Evolutionary conservation across 441 rosid species (phyloP).

Genomic region (Populus hybrid): DNA sequence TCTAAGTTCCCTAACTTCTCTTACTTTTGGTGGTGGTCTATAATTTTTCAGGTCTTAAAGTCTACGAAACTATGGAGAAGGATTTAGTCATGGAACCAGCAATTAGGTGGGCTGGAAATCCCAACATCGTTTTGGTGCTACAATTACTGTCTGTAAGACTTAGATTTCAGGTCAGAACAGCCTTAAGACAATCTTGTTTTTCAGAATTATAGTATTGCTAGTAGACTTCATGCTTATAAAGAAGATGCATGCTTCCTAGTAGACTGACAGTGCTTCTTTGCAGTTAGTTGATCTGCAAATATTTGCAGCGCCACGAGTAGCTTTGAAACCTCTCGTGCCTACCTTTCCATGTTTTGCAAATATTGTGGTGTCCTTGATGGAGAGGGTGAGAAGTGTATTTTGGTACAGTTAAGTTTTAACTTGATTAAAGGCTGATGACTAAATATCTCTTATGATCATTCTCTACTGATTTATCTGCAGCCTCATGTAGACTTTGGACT

Average conservation of each 20-base stretch:
- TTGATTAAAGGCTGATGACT: not conserved
- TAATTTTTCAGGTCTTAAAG: constrained; percentile 65
- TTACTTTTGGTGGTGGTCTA: not conserved
- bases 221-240: constrained; percentile 2
- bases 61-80: constrained; percentile 72
- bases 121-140: constrained; percentile 65
- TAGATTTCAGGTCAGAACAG: constrained; percentile 69
- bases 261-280: constrained; percentile 26
- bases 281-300: constrained; percentile 83
- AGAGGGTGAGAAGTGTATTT: constrained; percentile 33
- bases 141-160: constrained; percentile 51
- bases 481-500: constrained; percentile 91
- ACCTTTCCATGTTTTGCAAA: constrained; percentile 85
- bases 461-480: constrained; percentile 39
- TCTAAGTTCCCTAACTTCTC: not conserved
- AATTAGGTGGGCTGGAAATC: constrained; percentile 88
- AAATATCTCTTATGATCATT: constrained; percentile 7
- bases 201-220: constrained; percentile 9
- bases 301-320: constrained; percentile 55
- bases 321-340: constrained; percentile 84
- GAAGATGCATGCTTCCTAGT: constrained; percentile 6
- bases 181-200: constrained; percentile 9
- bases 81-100: constrained; percentile 82
- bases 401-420: not conserved
- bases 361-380: constrained; percentile 69